Evolutionary conservation across 805 yeast genomes (phyloP).

Genomic region (Yarrowia sp.): DNA sequence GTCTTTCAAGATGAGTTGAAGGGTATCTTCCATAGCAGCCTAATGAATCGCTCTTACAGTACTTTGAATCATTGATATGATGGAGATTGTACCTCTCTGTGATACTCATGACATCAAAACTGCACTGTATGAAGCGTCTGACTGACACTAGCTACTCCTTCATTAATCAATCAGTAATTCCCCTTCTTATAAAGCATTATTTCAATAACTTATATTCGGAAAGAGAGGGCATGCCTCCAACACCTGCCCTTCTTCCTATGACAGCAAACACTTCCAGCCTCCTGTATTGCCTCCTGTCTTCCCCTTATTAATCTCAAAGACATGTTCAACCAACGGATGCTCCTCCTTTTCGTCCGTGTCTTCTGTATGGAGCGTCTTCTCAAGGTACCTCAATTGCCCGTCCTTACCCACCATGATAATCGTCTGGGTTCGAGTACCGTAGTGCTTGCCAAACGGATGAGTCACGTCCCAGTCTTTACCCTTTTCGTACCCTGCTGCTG

Average conservation of each 20-base stretch:
- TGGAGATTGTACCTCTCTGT: too few species aligned
- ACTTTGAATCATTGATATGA: too few species aligned
- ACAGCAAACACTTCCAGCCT: background rate
- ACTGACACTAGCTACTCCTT: too few species aligned
- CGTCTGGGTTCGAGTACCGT: conserved; percentile 91
- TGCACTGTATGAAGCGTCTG: too few species aligned
- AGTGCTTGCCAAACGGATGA: conserved; percentile 59
- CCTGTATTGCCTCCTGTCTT: background rate
- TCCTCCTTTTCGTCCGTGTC: conserved; percentile 24
- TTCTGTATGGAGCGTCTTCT: conserved; percentile 57
- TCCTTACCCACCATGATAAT: conserved; percentile 64
- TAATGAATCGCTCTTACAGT: too few species aligned
- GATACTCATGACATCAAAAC: too few species aligned
- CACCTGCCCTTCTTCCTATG: background rate
- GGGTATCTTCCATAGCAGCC: too few species aligned
- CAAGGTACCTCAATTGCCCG: conserved; percentile 65
- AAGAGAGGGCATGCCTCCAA: too few species aligned
- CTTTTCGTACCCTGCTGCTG: conserved; percentile 40
- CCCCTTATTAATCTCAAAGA: conserved; percentile 2
- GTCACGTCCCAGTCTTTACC: conserved; percentile 41
- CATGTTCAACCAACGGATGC: conserved; percentile 26
- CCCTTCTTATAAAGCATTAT: too few species aligned
- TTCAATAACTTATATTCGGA: too few species aligned
- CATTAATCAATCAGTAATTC: too few species aligned
- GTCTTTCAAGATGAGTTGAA: too few species aligned